These are phyloP conservation scores for Picea abies DNA, from an alignment of 83 land plant genomes.

Conservation along the genomic window DNA sequence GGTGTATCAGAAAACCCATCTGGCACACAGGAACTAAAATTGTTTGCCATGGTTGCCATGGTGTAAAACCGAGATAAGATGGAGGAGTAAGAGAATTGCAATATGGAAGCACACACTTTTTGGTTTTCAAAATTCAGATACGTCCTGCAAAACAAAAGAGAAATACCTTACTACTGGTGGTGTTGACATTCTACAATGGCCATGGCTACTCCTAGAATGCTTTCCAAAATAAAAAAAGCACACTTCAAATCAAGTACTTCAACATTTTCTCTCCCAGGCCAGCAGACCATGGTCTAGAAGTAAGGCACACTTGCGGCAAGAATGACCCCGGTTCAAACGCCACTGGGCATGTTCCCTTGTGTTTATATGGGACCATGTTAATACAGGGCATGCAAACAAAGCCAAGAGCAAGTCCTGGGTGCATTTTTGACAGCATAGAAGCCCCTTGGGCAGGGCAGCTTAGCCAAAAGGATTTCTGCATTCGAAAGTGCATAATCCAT, in stretches of 20 bases:
- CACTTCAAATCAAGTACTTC: background rate
- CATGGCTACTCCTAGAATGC: background rate
- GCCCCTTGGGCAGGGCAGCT: too few relatives aligned
- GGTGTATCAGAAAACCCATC: constrained; percentile 26
- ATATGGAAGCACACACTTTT: background rate
- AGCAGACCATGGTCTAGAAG: too few relatives aligned
- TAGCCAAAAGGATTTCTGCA: too few relatives aligned
- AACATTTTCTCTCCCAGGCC: too few relatives aligned
- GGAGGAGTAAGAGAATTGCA: background rate
- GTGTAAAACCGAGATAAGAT: background rate
- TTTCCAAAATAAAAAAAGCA: background rate
- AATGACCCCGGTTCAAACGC: too few relatives aligned
- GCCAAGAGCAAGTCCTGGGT: too few relatives aligned
- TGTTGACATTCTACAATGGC: background rate
- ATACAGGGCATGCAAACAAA: too few relatives aligned
- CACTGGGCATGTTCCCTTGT: too few relatives aligned
- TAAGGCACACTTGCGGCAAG: too few relatives aligned
- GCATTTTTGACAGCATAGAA: too few relatives aligned
- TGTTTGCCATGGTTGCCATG: constrained; percentile 13
- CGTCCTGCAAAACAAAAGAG: background rate
- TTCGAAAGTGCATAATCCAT: too few relatives aligned
- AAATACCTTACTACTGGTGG: background rate
- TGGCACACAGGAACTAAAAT: background rate
- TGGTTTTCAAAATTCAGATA: background rate
- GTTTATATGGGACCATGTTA: too few relatives aligned